Evolutionary conservation across 2,329 filamentous ascomycete genomes (phyloP).

Genomic region (Aspergillus ruber): DNA sequence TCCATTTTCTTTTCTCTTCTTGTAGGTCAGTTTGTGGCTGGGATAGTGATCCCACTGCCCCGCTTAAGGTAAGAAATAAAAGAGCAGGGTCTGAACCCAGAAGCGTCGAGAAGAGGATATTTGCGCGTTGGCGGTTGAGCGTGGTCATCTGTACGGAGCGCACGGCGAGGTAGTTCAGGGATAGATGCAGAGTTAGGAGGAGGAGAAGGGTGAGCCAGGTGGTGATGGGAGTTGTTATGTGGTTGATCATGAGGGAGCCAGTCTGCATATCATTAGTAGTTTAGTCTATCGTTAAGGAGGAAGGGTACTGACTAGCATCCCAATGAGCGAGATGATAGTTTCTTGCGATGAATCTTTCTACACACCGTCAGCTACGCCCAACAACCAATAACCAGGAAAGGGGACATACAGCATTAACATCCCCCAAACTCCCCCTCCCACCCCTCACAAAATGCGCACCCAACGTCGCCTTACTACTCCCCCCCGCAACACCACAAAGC

Average conservation of each 20-base stretch:
- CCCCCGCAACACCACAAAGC: conserved; percentile 83
- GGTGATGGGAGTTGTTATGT: conserved; percentile 61
- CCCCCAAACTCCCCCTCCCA: conserved; percentile 86
- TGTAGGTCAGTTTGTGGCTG: not conserved
- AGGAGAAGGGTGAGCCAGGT: conserved; percentile 69
- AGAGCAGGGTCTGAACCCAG: conserved; percentile 29
- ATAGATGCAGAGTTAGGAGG: conserved; percentile 69
- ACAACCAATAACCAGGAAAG: conserved; percentile 9
- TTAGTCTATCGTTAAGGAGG: not conserved
- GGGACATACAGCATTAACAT: conserved; percentile 67
- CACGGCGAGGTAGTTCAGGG: conserved; percentile 81
- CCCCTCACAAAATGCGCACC: conserved; percentile 84
- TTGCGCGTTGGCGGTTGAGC: conserved; percentile 80
- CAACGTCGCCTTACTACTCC: conserved; percentile 81
- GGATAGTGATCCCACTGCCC: not conserved
- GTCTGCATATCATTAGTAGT: conserved; percentile 33
- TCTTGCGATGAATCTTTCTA: conserved; percentile 89
- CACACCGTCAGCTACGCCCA: conserved; percentile 4
- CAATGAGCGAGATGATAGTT: conserved; percentile 81
- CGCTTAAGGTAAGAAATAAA: not conserved
- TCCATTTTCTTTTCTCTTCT: conserved; percentile 8
- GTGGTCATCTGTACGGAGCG: conserved; percentile 74
- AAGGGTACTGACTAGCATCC: conserved; percentile 59
- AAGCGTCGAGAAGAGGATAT: conserved; percentile 63
- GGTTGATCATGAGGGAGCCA: conserved; percentile 73